Evolutionary conservation across 1,284 basidiomycete genomes (phyloP), one percentile per base, ranked within the genome.

Genomic region (Cutaneotrichosporon curvatum): DNA sequence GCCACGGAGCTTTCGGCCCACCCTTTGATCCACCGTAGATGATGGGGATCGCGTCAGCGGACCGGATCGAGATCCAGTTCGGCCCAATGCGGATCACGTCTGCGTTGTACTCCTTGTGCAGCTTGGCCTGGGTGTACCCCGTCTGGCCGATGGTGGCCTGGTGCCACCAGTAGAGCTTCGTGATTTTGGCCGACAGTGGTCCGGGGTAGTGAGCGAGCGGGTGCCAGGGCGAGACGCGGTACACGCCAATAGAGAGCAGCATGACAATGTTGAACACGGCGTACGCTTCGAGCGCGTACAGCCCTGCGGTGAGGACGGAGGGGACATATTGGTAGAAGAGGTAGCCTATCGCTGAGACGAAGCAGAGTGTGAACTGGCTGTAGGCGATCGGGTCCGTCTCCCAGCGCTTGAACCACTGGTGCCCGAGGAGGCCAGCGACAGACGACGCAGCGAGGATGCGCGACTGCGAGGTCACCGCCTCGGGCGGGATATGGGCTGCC

Each of bases 51-150:
- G 86, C 87, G 1, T 80, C 80, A 0, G 86, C 84, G 61, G 88
- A 83, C 15, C 85, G 79, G 45, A 92, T 77, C 4, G 85, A 88
- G 16, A 90, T 72, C 61, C 90, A 86, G 65, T 90, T 88, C 0
- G 89, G 88, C 0, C 87, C 86, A 48, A 92, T 74, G 55, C 89
- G 83, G n/a, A 90, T 83, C 44, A 88, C 77, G 32, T 48, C 46
- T 7, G 25, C 25, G 31, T 38, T 20, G 46, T 48, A 48, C 37
- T 39, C 10, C 9, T 39, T 34, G 37, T 48, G 46, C 36, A 48
- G 40, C 28, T 22, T 22, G 3, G 40, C 40, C 23, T 48, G 46
- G 2, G 36, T 48, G 46, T 43, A 48, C 11, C 46, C 46, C 10
- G 46, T 48, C 41, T 39, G 35, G 3, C 46, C 46, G 20, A 32